Conservation (phyloP, 73 alveolate species). For the Stentor coeruleus region DNA sequence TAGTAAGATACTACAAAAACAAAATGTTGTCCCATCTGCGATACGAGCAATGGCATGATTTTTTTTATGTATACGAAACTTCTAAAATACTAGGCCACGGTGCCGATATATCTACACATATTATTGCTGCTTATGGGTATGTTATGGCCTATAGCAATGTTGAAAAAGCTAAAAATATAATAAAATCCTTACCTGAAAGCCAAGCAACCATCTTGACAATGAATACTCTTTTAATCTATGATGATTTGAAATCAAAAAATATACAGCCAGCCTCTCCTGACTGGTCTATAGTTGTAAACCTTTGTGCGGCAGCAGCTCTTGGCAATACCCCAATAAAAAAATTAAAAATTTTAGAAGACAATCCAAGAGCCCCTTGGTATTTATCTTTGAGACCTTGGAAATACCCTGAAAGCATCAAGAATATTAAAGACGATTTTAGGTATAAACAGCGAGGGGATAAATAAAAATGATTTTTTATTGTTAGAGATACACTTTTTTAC, state of each 20-base stretch:
- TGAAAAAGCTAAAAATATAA: neutral
- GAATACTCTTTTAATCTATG: neutral
- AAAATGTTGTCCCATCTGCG: neutral
- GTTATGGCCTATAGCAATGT: conserved; percentile 1
- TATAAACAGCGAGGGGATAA: neutral
- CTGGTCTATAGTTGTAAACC: neutral
- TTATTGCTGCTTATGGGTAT: conserved; percentile 24
- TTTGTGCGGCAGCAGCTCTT: neutral
- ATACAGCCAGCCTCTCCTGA: conserved; percentile 18
- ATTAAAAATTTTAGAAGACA: neutral
- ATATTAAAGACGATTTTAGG: neutral
- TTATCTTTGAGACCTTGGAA: neutral
- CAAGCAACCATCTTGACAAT: neutral
- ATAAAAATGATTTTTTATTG: no score
- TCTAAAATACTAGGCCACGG: neutral
- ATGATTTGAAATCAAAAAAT: neutral
- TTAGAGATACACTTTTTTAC: no score
- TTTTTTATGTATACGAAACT: neutral
- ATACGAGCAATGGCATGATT: neutral
- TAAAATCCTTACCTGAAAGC: neutral
- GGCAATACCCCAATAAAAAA: neutral
- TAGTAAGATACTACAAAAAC: neutral
- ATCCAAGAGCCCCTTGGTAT: conserved; percentile 16
- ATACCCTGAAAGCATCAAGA: neutral
- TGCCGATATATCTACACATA: neutral